A percentile compares a stretch with the other conserved stretches of the same genome.
Conservation (phyloP, 495 filamentous ascomycete species). For the Penicillium alfredii region DNA sequence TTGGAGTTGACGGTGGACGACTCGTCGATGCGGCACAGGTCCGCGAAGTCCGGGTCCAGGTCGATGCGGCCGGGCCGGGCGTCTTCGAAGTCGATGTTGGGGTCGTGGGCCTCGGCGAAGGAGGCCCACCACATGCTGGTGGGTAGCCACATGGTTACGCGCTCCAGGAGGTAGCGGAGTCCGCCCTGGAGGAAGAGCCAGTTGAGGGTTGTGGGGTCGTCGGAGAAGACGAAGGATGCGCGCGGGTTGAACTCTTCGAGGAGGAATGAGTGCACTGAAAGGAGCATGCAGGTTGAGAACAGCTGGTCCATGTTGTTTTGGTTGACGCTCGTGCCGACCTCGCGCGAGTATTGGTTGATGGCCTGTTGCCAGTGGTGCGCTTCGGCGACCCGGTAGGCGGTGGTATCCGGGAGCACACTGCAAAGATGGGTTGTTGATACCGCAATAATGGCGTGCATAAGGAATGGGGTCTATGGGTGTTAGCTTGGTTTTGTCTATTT, state of each 20-base stretch:
- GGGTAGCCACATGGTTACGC: slow-evolving; percentile 23
- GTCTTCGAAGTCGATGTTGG: slow-evolving; percentile 22
- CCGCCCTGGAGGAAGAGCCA: slow-evolving; percentile 41
- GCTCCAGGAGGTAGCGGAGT: slow-evolving; percentile 33
- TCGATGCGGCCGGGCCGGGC: slow-evolving; percentile 27
- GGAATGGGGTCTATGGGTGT: slow-evolving; percentile 34
- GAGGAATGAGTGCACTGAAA: slow-evolving; percentile 36
- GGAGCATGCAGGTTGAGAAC: slow-evolving; percentile 37
- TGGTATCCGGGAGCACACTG: slow-evolving; percentile 22
- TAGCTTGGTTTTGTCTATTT: too few relatives aligned
- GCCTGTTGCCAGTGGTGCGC: slow-evolving; percentile 40
- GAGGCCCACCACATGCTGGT: slow-evolving; percentile 36
- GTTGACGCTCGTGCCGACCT: slow-evolving; percentile 23
- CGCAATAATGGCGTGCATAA: slow-evolving; percentile 44
- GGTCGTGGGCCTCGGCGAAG: slow-evolving; percentile 29
- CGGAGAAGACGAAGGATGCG: slow-evolving; percentile 39
- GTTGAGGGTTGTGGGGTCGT: slow-evolving; percentile 27
- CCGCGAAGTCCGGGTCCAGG: slow-evolving; percentile 32
- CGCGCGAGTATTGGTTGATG: slow-evolving; percentile 33
- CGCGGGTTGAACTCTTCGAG: slow-evolving; percentile 32
- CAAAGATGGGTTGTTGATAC: slow-evolving; percentile 37
- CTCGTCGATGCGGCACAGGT: slow-evolving; percentile 36
- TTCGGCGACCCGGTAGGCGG: slow-evolving; percentile 30
- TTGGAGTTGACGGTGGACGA: slow-evolving; percentile 31
- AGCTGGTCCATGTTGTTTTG: slow-evolving; percentile 39